Percentiles rank a stretch among this genome's conserved stretches.
Evolutionary conservation across 371 early-diverging fungal species (phyloP).

Genomic region (Mortierella sp.): DNA sequence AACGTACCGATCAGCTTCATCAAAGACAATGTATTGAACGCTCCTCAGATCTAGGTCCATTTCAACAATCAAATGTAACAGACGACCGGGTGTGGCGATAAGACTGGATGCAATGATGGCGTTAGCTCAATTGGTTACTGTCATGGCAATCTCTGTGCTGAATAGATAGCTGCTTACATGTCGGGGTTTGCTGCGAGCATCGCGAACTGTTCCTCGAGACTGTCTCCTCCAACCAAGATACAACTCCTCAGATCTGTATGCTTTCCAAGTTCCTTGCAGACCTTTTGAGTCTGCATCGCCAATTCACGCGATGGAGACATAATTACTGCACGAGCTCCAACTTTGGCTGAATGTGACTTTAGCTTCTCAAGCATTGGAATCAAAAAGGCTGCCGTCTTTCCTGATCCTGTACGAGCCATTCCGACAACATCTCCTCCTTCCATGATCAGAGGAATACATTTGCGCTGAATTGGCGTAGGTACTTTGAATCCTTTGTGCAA

Average conservation of each 20-base stretch:
- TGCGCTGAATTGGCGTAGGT: constrained; percentile 99
- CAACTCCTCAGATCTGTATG: constrained; percentile 91
- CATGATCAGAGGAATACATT: constrained; percentile 93
- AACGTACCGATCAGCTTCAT: constrained; percentile 95
- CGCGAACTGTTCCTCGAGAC: constrained; percentile 92
- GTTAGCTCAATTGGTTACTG: background rate
- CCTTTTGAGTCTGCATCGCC: constrained; percentile 96
- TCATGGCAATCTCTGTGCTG: background rate
- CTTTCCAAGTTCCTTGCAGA: constrained; percentile 89
- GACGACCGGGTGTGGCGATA: constrained; percentile 98
- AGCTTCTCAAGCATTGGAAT: constrained; percentile 95
- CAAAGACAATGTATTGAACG: constrained; percentile 97
- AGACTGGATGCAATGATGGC: constrained; percentile 60
- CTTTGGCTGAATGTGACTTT: constrained; percentile 89
- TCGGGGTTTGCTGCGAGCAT: constrained; percentile 95
- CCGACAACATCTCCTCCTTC: constrained; percentile 95
- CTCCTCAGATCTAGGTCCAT: constrained; percentile 90
- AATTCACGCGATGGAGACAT: constrained; percentile 96
- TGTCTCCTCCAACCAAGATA: constrained; percentile 97
- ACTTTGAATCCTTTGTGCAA: constrained; percentile 94
- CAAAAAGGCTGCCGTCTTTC: constrained; percentile 98
- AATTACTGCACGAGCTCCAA: constrained; percentile 90
- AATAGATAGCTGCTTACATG: constrained; percentile 62
- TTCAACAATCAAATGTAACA: constrained; percentile 96
- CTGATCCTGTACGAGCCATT: constrained; percentile 99